Percentiles rank a stretch among this genome's conserved stretches.
Conservation (phyloP, 768 basidiomycete species). For the Tulasnella sp. region DNA sequence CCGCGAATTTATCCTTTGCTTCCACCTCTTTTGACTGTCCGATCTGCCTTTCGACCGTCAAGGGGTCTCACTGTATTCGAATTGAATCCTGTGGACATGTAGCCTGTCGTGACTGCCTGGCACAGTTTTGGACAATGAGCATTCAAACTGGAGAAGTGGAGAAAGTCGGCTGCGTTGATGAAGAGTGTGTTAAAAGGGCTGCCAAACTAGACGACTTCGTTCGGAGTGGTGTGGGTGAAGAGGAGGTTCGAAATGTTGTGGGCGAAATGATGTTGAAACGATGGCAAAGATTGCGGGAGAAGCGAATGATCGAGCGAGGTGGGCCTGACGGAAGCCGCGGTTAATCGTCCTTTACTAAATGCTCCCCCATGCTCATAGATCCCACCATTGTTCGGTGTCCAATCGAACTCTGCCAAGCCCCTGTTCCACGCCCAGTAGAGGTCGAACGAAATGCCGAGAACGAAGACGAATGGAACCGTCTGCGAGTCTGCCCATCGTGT, state of each 20-base stretch:
- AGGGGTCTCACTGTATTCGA: constrained; percentile 69
- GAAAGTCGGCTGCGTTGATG: constrained; percentile 76
- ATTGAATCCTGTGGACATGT: constrained; percentile 65
- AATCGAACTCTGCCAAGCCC: constrained; percentile 71
- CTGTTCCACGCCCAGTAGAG: constrained; percentile 55
- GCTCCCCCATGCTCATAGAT: constrained; percentile 43
- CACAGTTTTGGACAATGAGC: constrained; percentile 76
- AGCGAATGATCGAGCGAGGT: constrained; percentile 70
- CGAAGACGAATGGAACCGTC: constrained; percentile 64
- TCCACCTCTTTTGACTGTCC: constrained; percentile 64
- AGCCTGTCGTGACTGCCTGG: constrained; percentile 77
- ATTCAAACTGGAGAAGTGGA: constrained; percentile 74
- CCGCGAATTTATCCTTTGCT: constrained; percentile 44
- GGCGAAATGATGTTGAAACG: constrained; percentile 59
- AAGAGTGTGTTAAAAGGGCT: constrained; percentile 62
- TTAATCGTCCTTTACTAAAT: not conserved
- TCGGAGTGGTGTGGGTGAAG: constrained; percentile 48
- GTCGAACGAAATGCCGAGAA: constrained; percentile 37
- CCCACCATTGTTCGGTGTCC: constrained; percentile 80
- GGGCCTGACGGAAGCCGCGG: constrained; percentile 28
- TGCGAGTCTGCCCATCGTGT: constrained; percentile 68
- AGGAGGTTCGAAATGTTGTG: constrained; percentile 68
- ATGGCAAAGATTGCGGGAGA: constrained; percentile 75
- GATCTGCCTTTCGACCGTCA: constrained; percentile 68
- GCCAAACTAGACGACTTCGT: not conserved